Conservation (phyloP, 2,329 filamentous ascomycete genomes). For the Cordyceps pruinosa region DNA sequence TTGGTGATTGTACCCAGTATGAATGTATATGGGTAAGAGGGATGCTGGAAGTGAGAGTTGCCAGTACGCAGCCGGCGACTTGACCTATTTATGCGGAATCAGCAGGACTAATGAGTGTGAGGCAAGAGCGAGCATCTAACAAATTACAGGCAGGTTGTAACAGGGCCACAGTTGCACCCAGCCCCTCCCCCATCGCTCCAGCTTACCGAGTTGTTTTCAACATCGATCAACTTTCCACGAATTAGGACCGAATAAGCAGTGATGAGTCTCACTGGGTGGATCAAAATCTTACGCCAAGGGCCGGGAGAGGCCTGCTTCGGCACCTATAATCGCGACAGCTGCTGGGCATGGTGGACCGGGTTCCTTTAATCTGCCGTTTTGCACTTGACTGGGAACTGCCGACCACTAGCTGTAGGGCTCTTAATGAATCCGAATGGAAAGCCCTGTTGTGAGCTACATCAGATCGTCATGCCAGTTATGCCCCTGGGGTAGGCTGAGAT, state of each 20-base stretch:
- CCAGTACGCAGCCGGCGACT: background rate
- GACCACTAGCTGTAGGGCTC: background rate
- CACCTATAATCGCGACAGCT: too few species aligned
- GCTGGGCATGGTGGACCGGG: too few species aligned
- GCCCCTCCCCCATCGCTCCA: too few species aligned
- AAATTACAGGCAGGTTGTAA: background rate
- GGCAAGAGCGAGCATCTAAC: too few species aligned
- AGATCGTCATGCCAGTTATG: background rate
- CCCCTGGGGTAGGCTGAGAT: background rate
- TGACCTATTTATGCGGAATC: background rate
- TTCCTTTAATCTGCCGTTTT: too few species aligned
- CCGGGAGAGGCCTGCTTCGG: background rate
- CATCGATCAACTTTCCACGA: constrained; percentile 1
- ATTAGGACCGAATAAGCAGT: background rate
- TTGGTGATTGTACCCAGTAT: background rate
- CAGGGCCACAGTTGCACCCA: background rate
- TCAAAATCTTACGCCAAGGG: constrained; percentile 11
- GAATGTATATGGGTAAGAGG: background rate
- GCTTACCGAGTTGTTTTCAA: background rate
- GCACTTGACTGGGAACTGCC: background rate
- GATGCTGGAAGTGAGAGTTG: background rate
- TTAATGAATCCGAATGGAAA: too few species aligned
- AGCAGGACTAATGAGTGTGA: too few species aligned
- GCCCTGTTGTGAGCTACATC: background rate
- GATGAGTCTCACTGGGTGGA: constrained; percentile 1